Conservation (phyloP, 2,329 filamentous ascomycete genomes). For the Fusarium denticulatum region DNA sequence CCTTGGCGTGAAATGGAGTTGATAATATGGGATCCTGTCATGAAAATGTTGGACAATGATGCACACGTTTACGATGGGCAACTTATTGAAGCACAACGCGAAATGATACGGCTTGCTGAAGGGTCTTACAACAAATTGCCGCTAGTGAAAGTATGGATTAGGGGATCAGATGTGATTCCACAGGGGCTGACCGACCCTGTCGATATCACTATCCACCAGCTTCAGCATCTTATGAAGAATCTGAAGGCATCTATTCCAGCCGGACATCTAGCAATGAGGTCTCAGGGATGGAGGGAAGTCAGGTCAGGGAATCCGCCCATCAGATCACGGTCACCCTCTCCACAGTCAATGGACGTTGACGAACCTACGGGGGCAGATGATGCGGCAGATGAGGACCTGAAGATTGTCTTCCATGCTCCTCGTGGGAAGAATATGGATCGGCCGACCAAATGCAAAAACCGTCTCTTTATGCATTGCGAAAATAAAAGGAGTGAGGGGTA, state of each 20-base stretch:
- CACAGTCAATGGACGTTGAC: constrained; percentile 37
- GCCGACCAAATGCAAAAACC: constrained; percentile 54
- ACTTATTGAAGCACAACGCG: constrained; percentile 58
- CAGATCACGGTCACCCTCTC: background rate
- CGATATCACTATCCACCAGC: constrained; percentile 54
- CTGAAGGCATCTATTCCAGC: constrained; percentile 51
- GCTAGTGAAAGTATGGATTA: constrained; percentile 59
- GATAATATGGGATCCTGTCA: constrained; percentile 63
- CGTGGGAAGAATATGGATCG: constrained; percentile 36
- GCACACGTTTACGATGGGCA: constrained; percentile 44
- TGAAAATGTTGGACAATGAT: constrained; percentile 38
- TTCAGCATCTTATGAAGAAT: constrained; percentile 49
- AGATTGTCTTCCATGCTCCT: constrained; percentile 61
- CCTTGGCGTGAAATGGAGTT: constrained; percentile 55
- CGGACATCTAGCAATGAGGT: constrained; percentile 37
- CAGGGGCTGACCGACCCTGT: constrained; percentile 47
- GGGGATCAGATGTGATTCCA: constrained; percentile 46
- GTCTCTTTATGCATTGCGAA: constrained; percentile 53
- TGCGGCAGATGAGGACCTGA: constrained; percentile 34
- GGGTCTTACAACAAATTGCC: constrained; percentile 35
- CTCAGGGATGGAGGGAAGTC: constrained; percentile 54
- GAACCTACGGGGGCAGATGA: background rate
- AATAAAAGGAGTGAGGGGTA: background rate
- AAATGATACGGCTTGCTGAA: constrained; percentile 53
- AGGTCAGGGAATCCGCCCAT: constrained; percentile 4